Evolutionary conservation across 2,329 filamentous ascomycete genomes (phyloP).

Genomic region (Tolypocladium capitatum): DNA sequence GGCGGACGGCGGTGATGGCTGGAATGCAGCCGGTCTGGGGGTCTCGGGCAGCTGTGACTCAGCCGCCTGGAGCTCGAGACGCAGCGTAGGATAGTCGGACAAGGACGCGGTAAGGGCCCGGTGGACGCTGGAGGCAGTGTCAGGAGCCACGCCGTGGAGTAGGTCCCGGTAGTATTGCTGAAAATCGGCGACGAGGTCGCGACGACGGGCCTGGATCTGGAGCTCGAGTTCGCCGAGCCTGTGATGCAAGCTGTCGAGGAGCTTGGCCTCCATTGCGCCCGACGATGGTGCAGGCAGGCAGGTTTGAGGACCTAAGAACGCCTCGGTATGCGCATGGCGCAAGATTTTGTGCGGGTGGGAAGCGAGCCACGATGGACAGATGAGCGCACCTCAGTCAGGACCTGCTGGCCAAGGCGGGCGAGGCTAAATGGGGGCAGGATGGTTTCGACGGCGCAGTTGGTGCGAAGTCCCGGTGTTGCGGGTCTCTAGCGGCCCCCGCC

Average conservation of each 20-base stretch:
- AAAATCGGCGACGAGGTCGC: conserved; percentile 44
- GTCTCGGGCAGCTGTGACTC: conserved; percentile 20
- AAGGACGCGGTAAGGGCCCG: conserved; percentile 31
- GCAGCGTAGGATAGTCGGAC: conserved; percentile 31
- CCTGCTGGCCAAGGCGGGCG: not conserved
- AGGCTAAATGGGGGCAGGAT: conserved; percentile 1
- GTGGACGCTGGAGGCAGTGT: conserved; percentile 32
- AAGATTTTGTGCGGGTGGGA: conserved; percentile 11
- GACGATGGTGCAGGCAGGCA: conserved; percentile 15
- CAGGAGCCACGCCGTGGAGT: conserved; percentile 31
- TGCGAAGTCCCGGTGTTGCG: not conserved
- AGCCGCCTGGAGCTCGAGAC: conserved; percentile 20
- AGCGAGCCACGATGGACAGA: not conserved
- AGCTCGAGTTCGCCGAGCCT: conserved; percentile 43
- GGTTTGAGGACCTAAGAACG: conserved; percentile 11
- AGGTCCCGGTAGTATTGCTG: conserved; percentile 37
- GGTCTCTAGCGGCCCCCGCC: not conserved
- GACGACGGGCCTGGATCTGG: conserved; percentile 42
- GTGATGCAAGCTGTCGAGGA: conserved; percentile 37
- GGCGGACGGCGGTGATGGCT: conserved; percentile 16
- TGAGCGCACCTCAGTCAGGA: not conserved
- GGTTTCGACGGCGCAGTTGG: not conserved
- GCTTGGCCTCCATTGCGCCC: conserved; percentile 27
- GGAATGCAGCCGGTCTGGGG: conserved; percentile 17
- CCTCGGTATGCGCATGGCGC: conserved; percentile 24